Evolutionary conservation across 2,329 filamentous ascomycete species (phyloP).

Genomic region (Cercospora janseana): DNA sequence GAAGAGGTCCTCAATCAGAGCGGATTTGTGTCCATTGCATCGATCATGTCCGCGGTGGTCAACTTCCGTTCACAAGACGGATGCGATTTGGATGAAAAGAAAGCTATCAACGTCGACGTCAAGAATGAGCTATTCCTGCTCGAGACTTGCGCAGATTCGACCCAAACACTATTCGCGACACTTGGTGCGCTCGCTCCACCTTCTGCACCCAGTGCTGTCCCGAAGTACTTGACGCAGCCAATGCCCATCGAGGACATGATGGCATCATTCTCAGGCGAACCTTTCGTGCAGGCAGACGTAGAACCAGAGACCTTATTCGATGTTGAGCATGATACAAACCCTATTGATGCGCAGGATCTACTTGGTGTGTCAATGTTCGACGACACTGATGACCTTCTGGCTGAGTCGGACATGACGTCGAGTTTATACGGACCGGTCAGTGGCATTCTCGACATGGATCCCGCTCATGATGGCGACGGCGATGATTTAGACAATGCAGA

Average conservation of each 20-base stretch:
- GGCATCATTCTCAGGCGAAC: slow-evolving; percentile 84
- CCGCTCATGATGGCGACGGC: slow-evolving; percentile 26
- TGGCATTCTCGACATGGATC: slow-evolving; percentile 31
- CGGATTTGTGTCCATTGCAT: slow-evolving; percentile 84
- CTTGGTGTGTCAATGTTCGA: slow-evolving; percentile 23
- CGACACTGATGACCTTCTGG: slow-evolving; percentile 42
- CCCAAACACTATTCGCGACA: slow-evolving; percentile 80
- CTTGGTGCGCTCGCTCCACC: slow-evolving; percentile 80
- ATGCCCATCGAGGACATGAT: slow-evolving; percentile 85
- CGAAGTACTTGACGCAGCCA: slow-evolving; percentile 83
- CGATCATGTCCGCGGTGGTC: slow-evolving; percentile 77
- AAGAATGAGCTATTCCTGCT: slow-evolving; percentile 83
- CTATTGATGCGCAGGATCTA: slow-evolving; percentile 35
- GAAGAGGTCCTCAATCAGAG: slow-evolving; percentile 54
- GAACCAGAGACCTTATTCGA: slow-evolving; percentile 54
- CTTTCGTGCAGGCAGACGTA: slow-evolving; percentile 64
- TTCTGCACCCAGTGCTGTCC: slow-evolving; percentile 73
- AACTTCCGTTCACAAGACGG: slow-evolving; percentile 60
- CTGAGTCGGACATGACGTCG: slow-evolving; percentile 34
- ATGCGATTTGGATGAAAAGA: slow-evolving; percentile 58
- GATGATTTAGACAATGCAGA: slow-evolving; percentile 26
- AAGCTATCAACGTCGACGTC: slow-evolving; percentile 74
- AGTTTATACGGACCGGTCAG: slow-evolving; percentile 38
- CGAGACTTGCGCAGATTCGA: slow-evolving; percentile 95
- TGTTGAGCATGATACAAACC: slow-evolving; percentile 31